These are phyloP conservation scores for Boletus subcaerulescens DNA, from an alignment of 768 basidiomycete species.

Conservation along the genomic window DNA sequence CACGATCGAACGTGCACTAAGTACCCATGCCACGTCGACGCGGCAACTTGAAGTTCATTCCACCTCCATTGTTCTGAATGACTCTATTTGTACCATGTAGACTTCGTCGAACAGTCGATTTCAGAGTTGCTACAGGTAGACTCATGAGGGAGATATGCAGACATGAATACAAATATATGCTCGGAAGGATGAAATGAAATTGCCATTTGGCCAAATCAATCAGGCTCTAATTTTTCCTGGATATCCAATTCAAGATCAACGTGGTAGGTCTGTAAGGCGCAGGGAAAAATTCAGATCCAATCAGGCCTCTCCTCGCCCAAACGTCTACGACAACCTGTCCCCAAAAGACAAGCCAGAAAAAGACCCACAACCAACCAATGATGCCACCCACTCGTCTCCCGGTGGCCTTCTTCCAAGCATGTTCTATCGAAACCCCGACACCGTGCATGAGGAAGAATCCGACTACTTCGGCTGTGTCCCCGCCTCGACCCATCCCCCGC, in stretches of 20 bases:
- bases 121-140: too few relatives aligned
- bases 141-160: too few relatives aligned
- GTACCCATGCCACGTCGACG: too few relatives aligned
- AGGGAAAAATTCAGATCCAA: constrained; percentile 13
- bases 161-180: too few relatives aligned
- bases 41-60: too few relatives aligned
- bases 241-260: constrained; percentile 15
- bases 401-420: constrained; percentile 40
- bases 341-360: constrained; percentile 45
- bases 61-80: too few relatives aligned
- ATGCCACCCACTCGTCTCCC: constrained; percentile 48
- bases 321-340: constrained; percentile 48
- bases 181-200: neutral
- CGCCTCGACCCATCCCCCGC: constrained; percentile 56
- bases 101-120: too few relatives aligned
- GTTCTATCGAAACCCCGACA: constrained; percentile 50
- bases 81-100: too few relatives aligned
- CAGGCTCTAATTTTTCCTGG: neutral
- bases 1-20: too few relatives aligned
- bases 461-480: constrained; percentile 39
- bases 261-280: constrained; percentile 19
- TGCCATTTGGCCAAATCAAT: neutral
- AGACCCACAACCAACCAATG: constrained; percentile 51
- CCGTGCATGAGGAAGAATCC: constrained; percentile 61
- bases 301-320: constrained; percentile 25